These are phyloP conservation scores for Lyophyllum semitale DNA, from an alignment of 768 basidiomycete species.

Conservation along the genomic window DNA sequence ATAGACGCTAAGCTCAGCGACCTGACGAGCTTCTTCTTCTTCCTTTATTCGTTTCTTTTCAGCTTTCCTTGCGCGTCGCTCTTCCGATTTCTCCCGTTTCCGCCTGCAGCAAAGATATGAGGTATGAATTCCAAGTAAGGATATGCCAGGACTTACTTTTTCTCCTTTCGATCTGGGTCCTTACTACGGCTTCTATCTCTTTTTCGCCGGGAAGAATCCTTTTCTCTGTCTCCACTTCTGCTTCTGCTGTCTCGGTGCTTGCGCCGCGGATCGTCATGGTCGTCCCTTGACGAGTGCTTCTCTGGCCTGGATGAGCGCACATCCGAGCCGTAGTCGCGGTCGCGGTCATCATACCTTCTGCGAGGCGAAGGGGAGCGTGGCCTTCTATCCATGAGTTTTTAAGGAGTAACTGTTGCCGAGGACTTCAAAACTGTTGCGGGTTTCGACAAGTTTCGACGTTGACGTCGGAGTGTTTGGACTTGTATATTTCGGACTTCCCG, in stretches of 20 bases:
- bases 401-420: background rate
- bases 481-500: slow-evolving; percentile 10
- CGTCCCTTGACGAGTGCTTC: slow-evolving; percentile 30
- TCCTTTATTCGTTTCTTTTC: slow-evolving; percentile 84
- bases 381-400: slow-evolving; percentile 43
- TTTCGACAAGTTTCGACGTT: background rate
- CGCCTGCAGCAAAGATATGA: slow-evolving; percentile 47
- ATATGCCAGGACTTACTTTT: slow-evolving; percentile 40
- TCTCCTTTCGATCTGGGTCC: slow-evolving; percentile 42
- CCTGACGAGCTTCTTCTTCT: slow-evolving; percentile 88
- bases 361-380: slow-evolving; percentile 56
- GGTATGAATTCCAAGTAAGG: background rate
- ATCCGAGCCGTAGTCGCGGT: slow-evolving; percentile 35
- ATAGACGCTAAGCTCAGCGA: slow-evolving; percentile 95
- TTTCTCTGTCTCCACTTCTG: slow-evolving; percentile 19
- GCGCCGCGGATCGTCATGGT: slow-evolving; percentile 27
- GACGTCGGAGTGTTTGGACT: slow-evolving; percentile 7
- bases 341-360: slow-evolving; percentile 38
- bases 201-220: slow-evolving; percentile 23
- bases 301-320: slow-evolving; percentile 36
- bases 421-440: background rate
- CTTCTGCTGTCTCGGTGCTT: slow-evolving; percentile 33
- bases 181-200: slow-evolving; percentile 39
- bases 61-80: slow-evolving; percentile 80
- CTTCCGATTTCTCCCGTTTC: slow-evolving; percentile 86